Conservation (phyloP, 345 rosid genomes). For the Trapa bicornis region DNA sequence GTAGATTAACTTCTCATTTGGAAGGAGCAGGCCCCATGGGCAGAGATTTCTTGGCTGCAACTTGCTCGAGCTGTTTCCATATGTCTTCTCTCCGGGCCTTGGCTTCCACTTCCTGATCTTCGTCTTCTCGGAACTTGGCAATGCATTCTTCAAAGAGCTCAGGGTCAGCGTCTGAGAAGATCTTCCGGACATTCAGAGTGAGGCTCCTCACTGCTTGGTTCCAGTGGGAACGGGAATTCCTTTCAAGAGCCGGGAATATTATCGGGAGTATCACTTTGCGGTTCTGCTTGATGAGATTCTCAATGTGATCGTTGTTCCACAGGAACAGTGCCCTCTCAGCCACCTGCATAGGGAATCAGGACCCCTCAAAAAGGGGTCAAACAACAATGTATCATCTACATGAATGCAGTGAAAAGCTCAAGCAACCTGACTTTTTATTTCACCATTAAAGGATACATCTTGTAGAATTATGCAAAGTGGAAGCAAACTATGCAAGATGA, state of each 20-base stretch:
- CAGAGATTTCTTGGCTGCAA: conserved; percentile 48
- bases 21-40: conserved; percentile 32
- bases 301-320: conserved; percentile 87
- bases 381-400: not conserved
- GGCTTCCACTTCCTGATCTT: conserved; percentile 37
- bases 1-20: not conserved
- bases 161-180: conserved; percentile 58
- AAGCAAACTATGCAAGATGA: not conserved
- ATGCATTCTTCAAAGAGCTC: conserved; percentile 66
- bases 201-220: conserved; percentile 71
- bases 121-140: conserved; percentile 49
- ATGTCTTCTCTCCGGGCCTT: conserved; percentile 36
- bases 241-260: conserved; percentile 61
- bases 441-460: not conserved
- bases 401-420: not conserved
- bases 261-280: conserved; percentile 64
- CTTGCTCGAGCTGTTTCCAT: conserved; percentile 67
- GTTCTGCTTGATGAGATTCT: conserved; percentile 63
- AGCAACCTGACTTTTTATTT: not conserved
- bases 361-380: not conserved
- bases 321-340: conserved; percentile 77
- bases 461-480: not conserved
- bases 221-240: conserved; percentile 66
- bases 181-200: conserved; percentile 63
- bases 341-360: conserved; percentile 28